Base-by-base conservation (phyloP, 2,329 filamentous ascomycete species). In the Septoria petroselini region DNA sequence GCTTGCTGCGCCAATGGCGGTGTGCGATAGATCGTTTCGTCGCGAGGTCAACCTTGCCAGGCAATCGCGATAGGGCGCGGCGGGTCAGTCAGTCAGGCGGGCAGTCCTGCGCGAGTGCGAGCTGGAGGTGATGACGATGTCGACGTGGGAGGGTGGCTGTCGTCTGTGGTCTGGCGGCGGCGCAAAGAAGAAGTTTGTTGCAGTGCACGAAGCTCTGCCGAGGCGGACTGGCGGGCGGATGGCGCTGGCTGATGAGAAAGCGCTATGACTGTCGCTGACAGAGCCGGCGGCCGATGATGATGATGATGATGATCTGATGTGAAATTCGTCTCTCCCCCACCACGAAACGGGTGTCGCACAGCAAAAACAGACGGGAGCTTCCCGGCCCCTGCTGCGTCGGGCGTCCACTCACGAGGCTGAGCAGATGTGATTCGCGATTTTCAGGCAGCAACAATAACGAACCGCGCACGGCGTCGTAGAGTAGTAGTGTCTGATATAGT, bases 261-360 rank as follows among this genome's bases (percentile, higher is more conserved):
- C n/a, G 5, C 12, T 42, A 29, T 30, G 40, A 42, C 40, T 42
- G 14, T 33, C 23, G 40, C 39, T 41, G 39, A 31, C n/a, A 18
- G 23, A 41, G 27, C 27, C 14, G 37, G 14, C n/a, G n/a, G 5
- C 23, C 23, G 23, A 5, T 27, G 23, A 27, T 27, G 23, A 27
- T 27, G 23, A 5, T 5, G 9, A 27, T 9, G 23, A 27, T n/a
- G n/a, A n/a, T n/a, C n/a, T n/a, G 23, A 27, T 9, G 23, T 5
- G 9, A 27, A 9, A 5, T 9, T 27, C 23, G 9, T 5, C 9
- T 5, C 23, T 27, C 23, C 23, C 23, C 23, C 23, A 27, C 23
- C 23, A n/a, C n/a, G n/a, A n/a, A n/a, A n/a, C n/a, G n/a, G n/a
- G n/a, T n/a, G n/a, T n/a, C n/a, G 14, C 39, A 19, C 39, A 25